Conservation (phyloP, 1,284 basidiomycete species). For the Anthracocystis panici-leucophaei region DNA sequence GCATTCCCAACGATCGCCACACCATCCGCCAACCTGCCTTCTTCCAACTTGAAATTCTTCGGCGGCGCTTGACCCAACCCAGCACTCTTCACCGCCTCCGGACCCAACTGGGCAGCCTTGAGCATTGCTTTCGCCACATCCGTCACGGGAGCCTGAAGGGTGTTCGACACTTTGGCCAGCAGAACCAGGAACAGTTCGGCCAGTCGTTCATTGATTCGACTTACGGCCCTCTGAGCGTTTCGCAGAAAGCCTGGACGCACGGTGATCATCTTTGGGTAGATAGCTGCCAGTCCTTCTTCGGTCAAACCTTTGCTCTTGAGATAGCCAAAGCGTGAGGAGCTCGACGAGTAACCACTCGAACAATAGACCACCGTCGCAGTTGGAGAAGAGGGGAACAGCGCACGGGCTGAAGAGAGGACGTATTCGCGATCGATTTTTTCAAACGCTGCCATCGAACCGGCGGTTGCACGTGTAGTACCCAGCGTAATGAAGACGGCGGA, state of each 20-base stretch:
- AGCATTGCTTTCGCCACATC: slow-evolving; percentile 50
- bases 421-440: slow-evolving; percentile 82
- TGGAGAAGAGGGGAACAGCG: slow-evolving; percentile 72
- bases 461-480: slow-evolving; percentile 67
- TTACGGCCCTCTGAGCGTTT: slow-evolving; percentile 55
- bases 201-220: slow-evolving; percentile 70
- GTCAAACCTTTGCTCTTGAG: slow-evolving; percentile 78
- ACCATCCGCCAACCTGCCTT: neutral
- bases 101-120: slow-evolving; percentile 26
- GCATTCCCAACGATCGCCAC: slow-evolving; percentile 14
- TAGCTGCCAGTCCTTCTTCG: slow-evolving; percentile 76
- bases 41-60: slow-evolving; percentile 22
- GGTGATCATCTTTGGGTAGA: slow-evolving; percentile 78
- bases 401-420: slow-evolving; percentile 78
- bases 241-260: slow-evolving; percentile 76
- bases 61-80: slow-evolving; percentile 4
- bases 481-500: slow-evolving; percentile 49
- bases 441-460: slow-evolving; percentile 77
- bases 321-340: slow-evolving; percentile 54
- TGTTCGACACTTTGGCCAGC: slow-evolving; percentile 12
- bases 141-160: slow-evolving; percentile 14
- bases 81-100: slow-evolving; percentile 9
- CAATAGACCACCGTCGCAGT: slow-evolving; percentile 78
- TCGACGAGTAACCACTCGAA: slow-evolving; percentile 72
- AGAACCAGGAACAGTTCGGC: slow-evolving; percentile 14